Conservation (phyloP, 2,329 filamentous ascomycete genomes). For the Mollisia scopiformis region DNA sequence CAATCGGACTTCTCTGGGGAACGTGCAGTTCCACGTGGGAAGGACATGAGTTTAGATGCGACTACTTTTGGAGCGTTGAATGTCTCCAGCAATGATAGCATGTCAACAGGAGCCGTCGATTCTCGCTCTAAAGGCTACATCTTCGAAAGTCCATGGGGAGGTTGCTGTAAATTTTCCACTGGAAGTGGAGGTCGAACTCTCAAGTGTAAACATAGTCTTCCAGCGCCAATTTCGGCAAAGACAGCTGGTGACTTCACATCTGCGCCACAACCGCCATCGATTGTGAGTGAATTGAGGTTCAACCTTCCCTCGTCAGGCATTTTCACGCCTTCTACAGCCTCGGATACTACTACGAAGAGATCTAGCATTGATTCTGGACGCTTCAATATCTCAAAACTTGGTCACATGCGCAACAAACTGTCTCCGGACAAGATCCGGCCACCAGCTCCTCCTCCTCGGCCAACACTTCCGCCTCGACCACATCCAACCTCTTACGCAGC, state of each 20-base stretch:
- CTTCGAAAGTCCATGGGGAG: constrained; percentile 86
- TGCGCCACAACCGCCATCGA: constrained; percentile 23
- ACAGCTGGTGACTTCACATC: constrained; percentile 15
- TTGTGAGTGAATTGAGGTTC: constrained; percentile 84
- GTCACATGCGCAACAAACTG: constrained; percentile 36
- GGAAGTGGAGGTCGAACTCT: constrained; percentile 75
- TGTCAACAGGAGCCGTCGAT: constrained; percentile 1
- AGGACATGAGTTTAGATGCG: constrained; percentile 23
- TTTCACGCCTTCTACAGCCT: constrained; percentile 38
- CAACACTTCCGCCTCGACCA: constrained; percentile 23
- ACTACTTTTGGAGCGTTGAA: neutral
- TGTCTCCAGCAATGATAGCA: constrained; percentile 2
- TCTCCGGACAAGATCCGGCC: constrained; percentile 32
- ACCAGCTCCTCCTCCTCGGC: constrained; percentile 22
- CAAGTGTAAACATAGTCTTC: constrained; percentile 73
- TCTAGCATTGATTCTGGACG: constrained; percentile 24
- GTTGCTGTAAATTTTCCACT: constrained; percentile 83
- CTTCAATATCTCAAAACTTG: constrained; percentile 25
- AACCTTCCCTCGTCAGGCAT: constrained; percentile 71
- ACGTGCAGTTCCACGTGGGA: constrained; percentile 13
- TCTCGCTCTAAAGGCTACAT: constrained; percentile 61
- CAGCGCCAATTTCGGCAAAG: constrained; percentile 41
- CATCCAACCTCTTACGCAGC: constrained; percentile 27
- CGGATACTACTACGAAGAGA: constrained; percentile 18
- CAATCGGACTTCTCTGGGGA: constrained; percentile 29